Conservation (phyloP, 2,329 filamentous ascomycete genomes). For the Calonectria crousiana region DNA sequence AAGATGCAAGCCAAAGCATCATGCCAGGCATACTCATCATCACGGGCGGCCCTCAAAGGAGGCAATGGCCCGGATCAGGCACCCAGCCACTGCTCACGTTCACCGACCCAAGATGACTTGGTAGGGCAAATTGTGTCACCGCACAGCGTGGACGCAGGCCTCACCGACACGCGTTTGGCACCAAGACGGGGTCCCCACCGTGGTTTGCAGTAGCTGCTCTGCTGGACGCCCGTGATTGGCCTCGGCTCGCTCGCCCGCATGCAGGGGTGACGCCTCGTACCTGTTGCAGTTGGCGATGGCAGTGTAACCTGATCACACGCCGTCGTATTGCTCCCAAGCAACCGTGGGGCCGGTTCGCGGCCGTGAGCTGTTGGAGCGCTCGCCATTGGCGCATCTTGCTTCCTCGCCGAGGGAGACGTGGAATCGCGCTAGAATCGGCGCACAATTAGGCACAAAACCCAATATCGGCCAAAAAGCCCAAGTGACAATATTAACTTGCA, state of each 20-base stretch:
- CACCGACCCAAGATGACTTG: neutral
- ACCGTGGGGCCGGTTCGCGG: neutral
- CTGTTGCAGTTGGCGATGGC: neutral
- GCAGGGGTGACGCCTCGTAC: neutral
- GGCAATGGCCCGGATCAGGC: neutral
- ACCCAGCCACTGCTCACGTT: neutral
- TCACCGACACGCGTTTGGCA: neutral
- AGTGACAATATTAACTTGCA: neutral
- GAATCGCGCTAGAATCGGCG: neutral
- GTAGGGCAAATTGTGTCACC: neutral
- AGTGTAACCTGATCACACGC: neutral
- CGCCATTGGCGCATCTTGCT: neutral
- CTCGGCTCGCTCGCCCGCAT: neutral
- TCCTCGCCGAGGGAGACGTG: neutral
- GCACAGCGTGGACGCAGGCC: neutral
- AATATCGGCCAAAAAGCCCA: neutral
- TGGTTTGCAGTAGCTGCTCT: neutral
- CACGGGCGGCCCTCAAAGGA: neutral
- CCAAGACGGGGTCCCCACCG: neutral
- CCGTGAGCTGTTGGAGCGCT: neutral
- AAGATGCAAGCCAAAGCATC: neutral
- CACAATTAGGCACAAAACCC: neutral
- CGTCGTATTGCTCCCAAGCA: neutral
- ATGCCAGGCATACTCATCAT: neutral
- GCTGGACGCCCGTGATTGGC: neutral